Evolutionary conservation across 495 filamentous ascomycete genomes (phyloP).

Genomic region (Podospora pseudoanserina): DNA sequence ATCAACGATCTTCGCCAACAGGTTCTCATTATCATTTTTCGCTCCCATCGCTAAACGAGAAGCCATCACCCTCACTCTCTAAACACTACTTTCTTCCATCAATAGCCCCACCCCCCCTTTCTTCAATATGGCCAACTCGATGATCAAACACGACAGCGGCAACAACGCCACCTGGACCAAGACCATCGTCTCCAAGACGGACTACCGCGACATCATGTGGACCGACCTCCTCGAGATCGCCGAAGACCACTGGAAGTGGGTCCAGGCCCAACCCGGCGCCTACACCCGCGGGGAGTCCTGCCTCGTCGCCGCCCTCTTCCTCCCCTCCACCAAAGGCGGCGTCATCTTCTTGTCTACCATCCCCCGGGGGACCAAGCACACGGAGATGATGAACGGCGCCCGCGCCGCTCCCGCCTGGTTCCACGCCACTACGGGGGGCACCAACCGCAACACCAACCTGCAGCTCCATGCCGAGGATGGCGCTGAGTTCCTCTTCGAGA

Average conservation of each 20-base stretch:
- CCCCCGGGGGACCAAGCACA: too few species aligned
- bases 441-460: too few species aligned
- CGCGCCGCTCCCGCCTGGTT: too few species aligned
- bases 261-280: not conserved
- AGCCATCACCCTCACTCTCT: not conserved
- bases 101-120: not conserved
- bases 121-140: not conserved
- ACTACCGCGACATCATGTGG: slow-evolving; percentile 4
- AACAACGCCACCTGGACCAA: not conserved
- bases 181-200: not conserved
- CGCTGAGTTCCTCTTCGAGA: too few species aligned
- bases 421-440: too few species aligned
- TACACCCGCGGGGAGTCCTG: not conserved
- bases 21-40: not conserved
- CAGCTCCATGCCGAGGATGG: too few species aligned
- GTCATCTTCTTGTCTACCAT: too few species aligned
- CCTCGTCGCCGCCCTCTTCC: not conserved
- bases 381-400: too few species aligned
- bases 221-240: not conserved
- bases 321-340: too few species aligned
- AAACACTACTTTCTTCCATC: not conserved
- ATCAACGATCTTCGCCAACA: not conserved
- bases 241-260: not conserved
- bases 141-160: not conserved
- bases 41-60: not conserved